Evolutionary conservation across 202 grass and related monocot genomes (phyloP), one percentile per base, ranked within the genome.

Genomic region (Setaria viridis): DNA sequence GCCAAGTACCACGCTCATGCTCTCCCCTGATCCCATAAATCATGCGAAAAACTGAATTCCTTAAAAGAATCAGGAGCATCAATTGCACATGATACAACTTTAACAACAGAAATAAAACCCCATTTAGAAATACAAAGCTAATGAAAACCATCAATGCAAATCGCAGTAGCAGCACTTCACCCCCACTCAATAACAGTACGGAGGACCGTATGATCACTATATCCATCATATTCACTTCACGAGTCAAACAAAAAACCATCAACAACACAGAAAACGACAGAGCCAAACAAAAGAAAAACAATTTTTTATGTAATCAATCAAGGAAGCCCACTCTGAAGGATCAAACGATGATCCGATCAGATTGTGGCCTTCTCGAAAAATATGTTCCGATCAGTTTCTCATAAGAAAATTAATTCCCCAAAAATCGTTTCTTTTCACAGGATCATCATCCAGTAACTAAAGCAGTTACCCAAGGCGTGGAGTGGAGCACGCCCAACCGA

Each of bases 381-480:
- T 2, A 70, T 16, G 2, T 29, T 9, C n/a, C 12, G 15, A 79
- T 64, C 59, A 12, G 49, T 55, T 49, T 45, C 17, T 16, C n/a
- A 46, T 11, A 64, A 78, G 8, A 41, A 10, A 10, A 33, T 6
- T 20, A n/a, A 68, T 19, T 35, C 21, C 2, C 11, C 0, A 34
- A 51, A 50, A 51, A 73, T 30, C 7, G 29, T 17, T 32, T 34
- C 25, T 73, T 58, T 83, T 67, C 29, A 35, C 59, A 76, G 69
- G 59, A 57, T 65, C 39, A 53, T 39, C n/a, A 49, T 80, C 58
- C 11, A 66, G 9, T 47, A 34, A 33, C 54, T 67, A 56, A 79
- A 72, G 57, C 46, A 83, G 15, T 13, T 78, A 78, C 2, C 13
- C 53, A 64, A 41, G 37, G 37, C 37, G 37, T 39, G 37, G 37